These are phyloP conservation scores for Hanseniaspora nectarophila DNA, from an alignment of 805 yeast genomes.

Conservation along the genomic window DNA sequence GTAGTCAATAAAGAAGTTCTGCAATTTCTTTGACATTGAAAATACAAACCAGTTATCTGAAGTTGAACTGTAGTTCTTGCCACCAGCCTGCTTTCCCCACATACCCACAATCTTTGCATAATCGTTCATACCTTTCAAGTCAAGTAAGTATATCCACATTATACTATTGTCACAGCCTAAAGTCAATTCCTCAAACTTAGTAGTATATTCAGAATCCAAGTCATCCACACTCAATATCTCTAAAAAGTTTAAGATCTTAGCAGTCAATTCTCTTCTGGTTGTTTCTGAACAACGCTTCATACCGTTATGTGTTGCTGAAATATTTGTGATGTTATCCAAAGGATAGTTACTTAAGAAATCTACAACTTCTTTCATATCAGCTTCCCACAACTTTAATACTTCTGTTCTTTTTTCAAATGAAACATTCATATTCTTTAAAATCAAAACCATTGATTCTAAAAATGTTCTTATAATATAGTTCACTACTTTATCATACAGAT, in stretches of 20 bases:
- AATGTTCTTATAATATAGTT: conserved; percentile 51
- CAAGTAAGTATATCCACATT: conserved; percentile 26
- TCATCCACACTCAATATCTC: neutral
- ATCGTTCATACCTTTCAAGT: conserved; percentile 21
- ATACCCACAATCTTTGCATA: conserved; percentile 17
- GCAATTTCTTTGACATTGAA: neutral
- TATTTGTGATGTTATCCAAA: neutral
- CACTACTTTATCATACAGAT: conserved; percentile 62
- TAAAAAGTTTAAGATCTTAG: neutral
- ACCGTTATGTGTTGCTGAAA: conserved; percentile 6
- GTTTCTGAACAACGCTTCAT: conserved; percentile 13
- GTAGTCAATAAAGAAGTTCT: conserved; percentile 3
- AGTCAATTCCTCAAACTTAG: conserved; percentile 26
- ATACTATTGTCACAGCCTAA: conserved; percentile 20
- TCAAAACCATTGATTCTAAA: conserved; percentile 42
- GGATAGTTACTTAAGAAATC: conserved; percentile 4
- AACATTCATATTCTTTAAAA: conserved; percentile 40
- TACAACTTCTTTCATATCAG: neutral
- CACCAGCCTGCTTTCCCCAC: conserved; percentile 25
- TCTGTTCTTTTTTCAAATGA: neutral
- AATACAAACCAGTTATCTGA: conserved; percentile 13
- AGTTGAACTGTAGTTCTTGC: conserved; percentile 17
- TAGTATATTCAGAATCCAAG: conserved; percentile 27
- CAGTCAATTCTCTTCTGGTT: neutral
- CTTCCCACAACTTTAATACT: conserved; percentile 3